phyloP scores from a whole-genome alignment of 78 protist genomes.

The Polysphondylium violaceum region DNA sequence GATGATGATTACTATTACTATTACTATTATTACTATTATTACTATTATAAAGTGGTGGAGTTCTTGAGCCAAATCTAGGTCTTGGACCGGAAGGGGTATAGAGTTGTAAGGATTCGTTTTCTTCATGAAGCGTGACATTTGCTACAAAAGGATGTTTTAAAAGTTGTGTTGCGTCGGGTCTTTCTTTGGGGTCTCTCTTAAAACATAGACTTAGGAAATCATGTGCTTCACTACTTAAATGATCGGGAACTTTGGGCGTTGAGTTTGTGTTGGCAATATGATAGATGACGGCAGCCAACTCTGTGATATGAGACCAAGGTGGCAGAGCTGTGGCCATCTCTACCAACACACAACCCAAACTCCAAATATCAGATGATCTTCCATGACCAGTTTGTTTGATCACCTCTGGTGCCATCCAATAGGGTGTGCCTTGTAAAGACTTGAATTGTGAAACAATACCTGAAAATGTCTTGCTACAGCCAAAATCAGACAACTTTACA shows the following conservation, averaged over 20 bases:
- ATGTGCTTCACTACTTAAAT: constrained; percentile 31
- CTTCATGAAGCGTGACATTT: too few species aligned
- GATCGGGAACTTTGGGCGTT: constrained; percentile 58
- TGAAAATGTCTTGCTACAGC: constrained; percentile 53
- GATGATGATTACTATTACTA: neutral
- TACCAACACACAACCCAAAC: constrained; percentile 83
- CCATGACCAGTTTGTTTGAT: constrained; percentile 86
- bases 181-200: constrained; percentile 72
- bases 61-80: neutral
- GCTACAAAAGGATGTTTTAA: constrained; percentile 56
- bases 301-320: constrained; percentile 83
- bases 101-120: neutral
- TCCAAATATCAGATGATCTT: constrained; percentile 85
- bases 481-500: constrained; percentile 89
- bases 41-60: neutral
- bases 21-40: neutral
- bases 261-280: constrained; percentile 53
- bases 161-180: constrained; percentile 67
- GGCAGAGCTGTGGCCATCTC: constrained; percentile 88
- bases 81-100: neutral
- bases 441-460: constrained; percentile 55
- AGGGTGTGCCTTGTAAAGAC: constrained; percentile 88
- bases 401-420: constrained; percentile 92
- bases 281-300: constrained; percentile 76
- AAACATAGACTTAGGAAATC: constrained; percentile 74